Conservation (phyloP, 352 stramenopile genomes). For the Albugo candida region DNA sequence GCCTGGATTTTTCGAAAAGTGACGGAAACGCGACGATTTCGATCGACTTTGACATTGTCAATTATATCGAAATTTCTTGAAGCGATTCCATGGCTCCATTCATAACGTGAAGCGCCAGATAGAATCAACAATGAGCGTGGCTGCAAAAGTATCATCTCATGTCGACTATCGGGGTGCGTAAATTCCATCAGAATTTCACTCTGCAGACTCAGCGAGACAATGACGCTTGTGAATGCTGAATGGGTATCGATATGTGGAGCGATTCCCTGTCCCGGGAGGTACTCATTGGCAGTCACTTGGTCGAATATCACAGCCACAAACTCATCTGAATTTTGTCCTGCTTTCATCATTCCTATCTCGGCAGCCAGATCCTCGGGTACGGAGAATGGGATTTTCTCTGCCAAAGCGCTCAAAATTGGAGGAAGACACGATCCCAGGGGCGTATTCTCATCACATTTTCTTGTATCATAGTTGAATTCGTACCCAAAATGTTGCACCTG, state of each 20-base stretch:
- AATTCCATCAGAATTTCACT: constrained; percentile 78
- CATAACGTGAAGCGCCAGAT: constrained; percentile 64
- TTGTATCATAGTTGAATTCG: constrained; percentile 76
- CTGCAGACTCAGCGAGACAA: constrained; percentile 58
- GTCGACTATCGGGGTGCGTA: constrained; percentile 28
- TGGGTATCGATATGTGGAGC: constrained; percentile 77
- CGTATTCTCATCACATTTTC: constrained; percentile 26
- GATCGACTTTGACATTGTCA: constrained; percentile 37
- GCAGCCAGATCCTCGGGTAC: background rate
- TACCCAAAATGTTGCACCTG: constrained; percentile 81
- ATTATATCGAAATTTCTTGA: constrained; percentile 73
- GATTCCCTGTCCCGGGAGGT: constrained; percentile 76
- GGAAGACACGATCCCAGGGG: constrained; percentile 11
- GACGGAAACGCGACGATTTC: constrained; percentile 55
- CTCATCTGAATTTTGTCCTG: no score
- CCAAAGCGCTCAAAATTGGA: background rate
- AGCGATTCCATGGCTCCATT: constrained; percentile 76
- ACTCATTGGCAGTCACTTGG: constrained; percentile 81
- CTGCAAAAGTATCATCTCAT: constrained; percentile 43
- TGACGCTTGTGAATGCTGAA: constrained; percentile 66
- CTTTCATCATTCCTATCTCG: background rate
- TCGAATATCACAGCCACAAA: constrained; percentile 11
- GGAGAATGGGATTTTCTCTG: background rate
- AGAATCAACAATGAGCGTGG: constrained; percentile 66
- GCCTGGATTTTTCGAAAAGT: constrained; percentile 73